These are phyloP conservation scores for Zalerion maritima DNA, from an alignment of 495 filamentous ascomycete species.

Conservation along the genomic window DNA sequence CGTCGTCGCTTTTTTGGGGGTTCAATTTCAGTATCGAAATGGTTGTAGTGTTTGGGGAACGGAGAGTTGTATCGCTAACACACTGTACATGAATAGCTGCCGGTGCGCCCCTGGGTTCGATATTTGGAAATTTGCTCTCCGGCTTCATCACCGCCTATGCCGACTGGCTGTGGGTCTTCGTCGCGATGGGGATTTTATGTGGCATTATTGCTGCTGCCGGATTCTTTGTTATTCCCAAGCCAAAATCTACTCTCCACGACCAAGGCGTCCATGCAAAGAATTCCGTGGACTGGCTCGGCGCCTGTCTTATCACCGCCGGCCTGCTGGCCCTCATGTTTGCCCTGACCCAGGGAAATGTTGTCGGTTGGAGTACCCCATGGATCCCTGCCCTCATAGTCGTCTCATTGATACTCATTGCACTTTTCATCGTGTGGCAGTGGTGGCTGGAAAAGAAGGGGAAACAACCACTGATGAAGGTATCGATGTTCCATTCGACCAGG, in stretches of 20 bases:
- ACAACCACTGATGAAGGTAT: constrained; percentile 45
- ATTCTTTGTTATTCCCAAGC: constrained; percentile 49
- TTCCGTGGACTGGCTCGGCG: constrained; percentile 51
- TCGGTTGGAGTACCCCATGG: constrained; percentile 56
- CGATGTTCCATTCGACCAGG: constrained; percentile 33
- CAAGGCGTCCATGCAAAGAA: constrained; percentile 12
- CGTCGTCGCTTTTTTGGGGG: no score
- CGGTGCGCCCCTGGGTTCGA: constrained; percentile 44
- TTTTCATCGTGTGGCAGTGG: constrained; percentile 52
- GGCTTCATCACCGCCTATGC: constrained; percentile 40
- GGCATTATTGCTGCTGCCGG: constrained; percentile 42
- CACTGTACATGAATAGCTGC: constrained; percentile 22
- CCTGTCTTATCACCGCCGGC: constrained; percentile 45
- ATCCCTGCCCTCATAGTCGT: constrained; percentile 48
- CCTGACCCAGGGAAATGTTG: constrained; percentile 46
- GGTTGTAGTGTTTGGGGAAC: no score
- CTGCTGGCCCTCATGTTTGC: constrained; percentile 47
- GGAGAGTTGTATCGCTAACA: no score
- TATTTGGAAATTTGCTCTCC: constrained; percentile 39
- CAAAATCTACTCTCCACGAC: constrained; percentile 20
- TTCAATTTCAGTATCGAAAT: no score
- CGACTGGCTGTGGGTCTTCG: constrained; percentile 52
- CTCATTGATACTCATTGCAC: constrained; percentile 39
- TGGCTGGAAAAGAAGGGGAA: constrained; percentile 32
- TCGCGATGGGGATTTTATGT: constrained; percentile 48